phyloP scores from a whole-genome alignment of 495 filamentous ascomycete species.

The Parathielavia appendiculata region DNA sequence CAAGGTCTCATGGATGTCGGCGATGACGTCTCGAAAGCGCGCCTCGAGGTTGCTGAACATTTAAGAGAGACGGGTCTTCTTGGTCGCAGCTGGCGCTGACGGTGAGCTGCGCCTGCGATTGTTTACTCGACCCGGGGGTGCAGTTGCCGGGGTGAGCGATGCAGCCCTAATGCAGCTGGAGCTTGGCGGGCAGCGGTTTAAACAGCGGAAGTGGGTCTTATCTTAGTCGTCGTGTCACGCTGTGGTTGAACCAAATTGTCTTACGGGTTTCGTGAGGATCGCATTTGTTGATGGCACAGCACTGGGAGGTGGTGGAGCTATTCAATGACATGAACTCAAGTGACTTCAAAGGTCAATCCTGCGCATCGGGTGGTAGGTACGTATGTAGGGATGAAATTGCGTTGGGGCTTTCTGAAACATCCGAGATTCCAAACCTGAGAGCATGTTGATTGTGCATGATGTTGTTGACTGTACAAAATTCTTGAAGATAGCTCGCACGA shows the following conservation, averaged over 20 bases:
- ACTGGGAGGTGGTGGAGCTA: too few species aligned
- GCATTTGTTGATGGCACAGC: too few species aligned
- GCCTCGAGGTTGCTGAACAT: constrained; percentile 38
- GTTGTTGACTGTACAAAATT: too few species aligned
- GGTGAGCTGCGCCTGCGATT: constrained; percentile 12
- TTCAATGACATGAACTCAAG: too few species aligned
- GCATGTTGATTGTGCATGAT: too few species aligned
- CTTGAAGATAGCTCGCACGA: too few species aligned
- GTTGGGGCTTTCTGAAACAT: too few species aligned
- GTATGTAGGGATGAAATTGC: too few species aligned
- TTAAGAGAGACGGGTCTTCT: constrained; percentile 7
- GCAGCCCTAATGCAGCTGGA: not conserved
- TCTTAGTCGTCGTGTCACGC: too few species aligned
- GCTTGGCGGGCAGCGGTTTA: constrained; percentile 6
- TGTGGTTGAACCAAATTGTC: not conserved
- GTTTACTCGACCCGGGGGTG: constrained; percentile 20
- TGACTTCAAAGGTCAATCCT: too few species aligned
- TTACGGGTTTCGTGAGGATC: not conserved
- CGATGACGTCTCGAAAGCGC: constrained; percentile 35
- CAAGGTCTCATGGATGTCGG: constrained; percentile 41
- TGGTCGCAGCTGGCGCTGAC: not conserved
- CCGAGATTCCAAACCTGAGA: too few species aligned
- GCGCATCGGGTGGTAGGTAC: too few species aligned
- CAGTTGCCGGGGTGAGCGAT: constrained; percentile 29
- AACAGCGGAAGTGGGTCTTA: not conserved